phyloP scores from a whole-genome alignment of 139 green algal genomes.

The Diplosphaera chodatii region DNA sequence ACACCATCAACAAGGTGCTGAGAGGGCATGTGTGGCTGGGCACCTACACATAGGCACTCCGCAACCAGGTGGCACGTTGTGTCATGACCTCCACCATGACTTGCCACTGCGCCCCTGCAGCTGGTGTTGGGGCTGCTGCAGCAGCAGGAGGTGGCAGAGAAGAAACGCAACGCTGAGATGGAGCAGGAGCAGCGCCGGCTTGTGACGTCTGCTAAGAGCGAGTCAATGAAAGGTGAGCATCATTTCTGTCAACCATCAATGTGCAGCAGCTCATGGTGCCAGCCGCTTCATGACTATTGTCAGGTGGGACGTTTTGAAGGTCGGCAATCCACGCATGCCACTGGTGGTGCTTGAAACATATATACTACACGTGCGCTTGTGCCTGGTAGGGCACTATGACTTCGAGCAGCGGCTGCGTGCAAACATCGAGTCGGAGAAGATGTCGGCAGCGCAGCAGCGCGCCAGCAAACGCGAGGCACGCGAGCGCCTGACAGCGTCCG shows the following conservation, averaged over 20 bases:
- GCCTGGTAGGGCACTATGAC: slow-evolving; percentile 18
- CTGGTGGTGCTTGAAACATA: no score
- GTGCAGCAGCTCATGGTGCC: no score
- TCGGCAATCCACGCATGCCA: no score
- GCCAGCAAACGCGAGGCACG: neutral
- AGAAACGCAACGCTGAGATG: slow-evolving; percentile 3
- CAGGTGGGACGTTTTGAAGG: no score
- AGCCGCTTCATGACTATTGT: no score
- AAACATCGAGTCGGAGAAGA: slow-evolving; percentile 19
- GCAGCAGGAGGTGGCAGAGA: slow-evolving; percentile 10
- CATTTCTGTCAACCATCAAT: neutral
- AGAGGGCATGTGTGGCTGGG: no score
- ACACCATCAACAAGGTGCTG: slow-evolving; percentile 49
- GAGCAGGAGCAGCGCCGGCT: slow-evolving; percentile 20
- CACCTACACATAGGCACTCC: no score
- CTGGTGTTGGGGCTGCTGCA: slow-evolving; percentile 6
- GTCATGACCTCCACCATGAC: no score
- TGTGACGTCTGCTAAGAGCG: slow-evolving; percentile 4
- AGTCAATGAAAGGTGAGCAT: slow-evolving; percentile 4
- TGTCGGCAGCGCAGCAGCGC: neutral
- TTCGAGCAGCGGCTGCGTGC: slow-evolving; percentile 39
- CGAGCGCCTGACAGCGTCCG: neutral
- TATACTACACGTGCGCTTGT: no score
- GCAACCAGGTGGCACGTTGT: no score
- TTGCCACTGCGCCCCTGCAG: no score